These are phyloP conservation scores for Nevesoporus exiguus DNA, from an alignment of 768 basidiomycete species.

Conservation along the genomic window DNA sequence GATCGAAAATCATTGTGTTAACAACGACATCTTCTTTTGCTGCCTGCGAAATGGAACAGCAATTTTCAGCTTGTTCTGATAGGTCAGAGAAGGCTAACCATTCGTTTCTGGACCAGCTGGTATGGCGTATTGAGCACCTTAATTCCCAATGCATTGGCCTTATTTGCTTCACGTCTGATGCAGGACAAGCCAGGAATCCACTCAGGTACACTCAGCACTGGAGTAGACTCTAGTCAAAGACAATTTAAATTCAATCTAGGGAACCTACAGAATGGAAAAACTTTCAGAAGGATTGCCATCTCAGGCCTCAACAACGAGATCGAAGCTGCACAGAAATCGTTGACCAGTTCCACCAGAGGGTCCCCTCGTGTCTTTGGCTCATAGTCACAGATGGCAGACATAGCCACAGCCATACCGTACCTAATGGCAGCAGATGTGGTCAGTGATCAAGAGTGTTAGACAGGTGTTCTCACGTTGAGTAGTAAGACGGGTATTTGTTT, in stretches of 20 bases:
- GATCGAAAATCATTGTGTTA: neutral
- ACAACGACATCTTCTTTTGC: neutral
- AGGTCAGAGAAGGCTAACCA: neutral
- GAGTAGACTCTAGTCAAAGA: no score
- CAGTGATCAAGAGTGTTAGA: neutral
- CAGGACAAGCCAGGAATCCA: neutral
- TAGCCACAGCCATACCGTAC: slow-evolving; percentile 9
- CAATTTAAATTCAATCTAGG: no score
- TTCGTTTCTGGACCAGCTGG: neutral
- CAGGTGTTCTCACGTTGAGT: neutral
- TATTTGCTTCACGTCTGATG: neutral
- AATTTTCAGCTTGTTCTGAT: neutral
- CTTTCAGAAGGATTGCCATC: no score
- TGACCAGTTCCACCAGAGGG: neutral
- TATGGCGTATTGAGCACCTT: neutral
- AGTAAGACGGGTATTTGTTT: slow-evolving; percentile 1
- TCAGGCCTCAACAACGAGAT: slow-evolving; percentile 1
- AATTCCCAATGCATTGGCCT: no score
- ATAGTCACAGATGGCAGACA: slow-evolving; percentile 8
- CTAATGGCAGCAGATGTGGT: neutral
- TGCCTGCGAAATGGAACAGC: neutral
- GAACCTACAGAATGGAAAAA: slow-evolving; percentile 2
- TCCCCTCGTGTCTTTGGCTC: neutral
- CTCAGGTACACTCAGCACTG: no score
- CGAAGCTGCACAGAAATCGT: neutral